Conservation (phyloP, 805 yeast genomes). For the Ogataea dorogensis region DNA sequence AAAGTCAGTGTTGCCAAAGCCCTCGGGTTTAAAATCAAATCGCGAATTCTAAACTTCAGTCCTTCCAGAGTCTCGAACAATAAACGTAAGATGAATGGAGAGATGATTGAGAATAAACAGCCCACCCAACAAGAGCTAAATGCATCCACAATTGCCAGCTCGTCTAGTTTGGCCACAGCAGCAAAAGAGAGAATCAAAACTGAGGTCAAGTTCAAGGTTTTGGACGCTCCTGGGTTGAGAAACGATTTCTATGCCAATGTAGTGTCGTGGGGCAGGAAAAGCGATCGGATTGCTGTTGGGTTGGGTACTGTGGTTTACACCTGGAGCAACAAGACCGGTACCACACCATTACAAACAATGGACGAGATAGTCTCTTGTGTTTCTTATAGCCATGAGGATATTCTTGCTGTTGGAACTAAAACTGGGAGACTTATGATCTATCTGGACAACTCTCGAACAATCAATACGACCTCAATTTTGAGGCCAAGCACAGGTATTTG, state of each 20-base stretch:
- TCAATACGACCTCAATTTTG: constrained; percentile 22
- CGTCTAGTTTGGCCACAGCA: constrained; percentile 10
- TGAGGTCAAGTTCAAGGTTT: constrained; percentile 47
- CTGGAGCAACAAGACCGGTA: constrained; percentile 58
- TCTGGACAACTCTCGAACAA: constrained; percentile 29
- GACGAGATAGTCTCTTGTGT: constrained; percentile 54
- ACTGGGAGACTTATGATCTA: constrained; percentile 47
- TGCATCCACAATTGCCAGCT: constrained; percentile 12
- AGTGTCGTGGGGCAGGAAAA: constrained; percentile 63
- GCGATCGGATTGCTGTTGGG: constrained; percentile 63
- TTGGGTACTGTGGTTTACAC: constrained; percentile 54
- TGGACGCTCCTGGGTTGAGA: constrained; percentile 68
- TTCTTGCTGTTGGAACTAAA: constrained; percentile 55
- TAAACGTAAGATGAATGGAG: constrained; percentile 10
- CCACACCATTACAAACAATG: constrained; percentile 42
- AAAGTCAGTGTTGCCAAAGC: constrained; percentile 49
- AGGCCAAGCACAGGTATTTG: constrained; percentile 45
- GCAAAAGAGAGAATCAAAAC: constrained; percentile 32
- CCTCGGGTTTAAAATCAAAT: constrained; percentile 40
- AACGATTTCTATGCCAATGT: constrained; percentile 79
- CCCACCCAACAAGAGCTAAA: constrained; percentile 14
- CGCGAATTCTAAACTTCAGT: constrained; percentile 42
- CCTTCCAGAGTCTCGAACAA: constrained; percentile 21
- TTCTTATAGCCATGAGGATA: constrained; percentile 49
- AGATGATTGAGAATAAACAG: constrained; percentile 14